phyloP scores from a whole-genome alignment of 164 flowering plant species.

The Nymphaea colorata region DNA sequence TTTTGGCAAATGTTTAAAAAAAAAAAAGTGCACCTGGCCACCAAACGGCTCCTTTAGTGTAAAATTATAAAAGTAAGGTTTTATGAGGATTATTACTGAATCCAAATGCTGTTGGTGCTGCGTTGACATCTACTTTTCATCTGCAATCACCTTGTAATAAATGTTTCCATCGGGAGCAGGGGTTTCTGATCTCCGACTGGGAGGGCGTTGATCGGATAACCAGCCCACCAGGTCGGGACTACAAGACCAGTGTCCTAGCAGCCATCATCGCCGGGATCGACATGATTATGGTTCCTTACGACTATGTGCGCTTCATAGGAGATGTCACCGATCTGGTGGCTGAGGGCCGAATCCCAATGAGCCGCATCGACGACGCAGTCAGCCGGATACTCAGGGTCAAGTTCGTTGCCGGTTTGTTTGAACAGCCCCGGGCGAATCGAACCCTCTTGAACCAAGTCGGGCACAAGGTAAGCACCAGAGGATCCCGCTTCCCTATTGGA shows the following conservation, averaged over 20 bases:
- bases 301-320: constrained; percentile 11
- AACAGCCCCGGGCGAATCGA: constrained; percentile 21
- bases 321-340: constrained; percentile 11
- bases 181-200: constrained; percentile 24
- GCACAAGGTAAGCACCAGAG: constrained; percentile 7
- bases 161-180: constrained; percentile 9
- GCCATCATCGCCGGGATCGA: constrained; percentile 24
- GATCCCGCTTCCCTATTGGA: neutral
- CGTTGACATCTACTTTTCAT: too few relatives aligned
- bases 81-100: too few relatives aligned
- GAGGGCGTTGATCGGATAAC: constrained; percentile 17
- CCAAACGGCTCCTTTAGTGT: too few relatives aligned
- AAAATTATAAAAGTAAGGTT: too few relatives aligned
- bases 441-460: constrained; percentile 18
- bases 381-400: constrained; percentile 25
- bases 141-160: too few relatives aligned
- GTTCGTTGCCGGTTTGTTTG: constrained; percentile 23
- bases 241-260: constrained; percentile 11
- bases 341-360: constrained; percentile 11
- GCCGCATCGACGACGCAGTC: constrained; percentile 28
- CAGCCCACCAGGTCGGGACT: constrained; percentile 8
- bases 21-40: too few relatives aligned
- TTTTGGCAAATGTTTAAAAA: too few relatives aligned
- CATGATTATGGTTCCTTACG: constrained; percentile 26
- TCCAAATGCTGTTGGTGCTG: too few relatives aligned